Percentiles rank a stretch among this genome's conserved stretches.
Evolutionary conservation across 768 basidiomycete genomes (phyloP).

Genomic region (Lentinula edodes): DNA sequence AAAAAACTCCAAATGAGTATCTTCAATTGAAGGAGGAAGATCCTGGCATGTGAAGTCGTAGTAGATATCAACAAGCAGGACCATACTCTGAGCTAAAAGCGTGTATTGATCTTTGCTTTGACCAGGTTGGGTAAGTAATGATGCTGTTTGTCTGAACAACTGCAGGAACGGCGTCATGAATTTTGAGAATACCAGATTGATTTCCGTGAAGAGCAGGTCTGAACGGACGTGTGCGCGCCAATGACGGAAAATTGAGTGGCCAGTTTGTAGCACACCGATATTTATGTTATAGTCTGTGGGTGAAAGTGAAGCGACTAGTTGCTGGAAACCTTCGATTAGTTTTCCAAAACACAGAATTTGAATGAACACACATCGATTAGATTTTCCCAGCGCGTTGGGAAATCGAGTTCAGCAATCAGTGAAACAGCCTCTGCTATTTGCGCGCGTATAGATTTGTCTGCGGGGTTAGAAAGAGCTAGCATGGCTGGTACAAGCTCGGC

Average conservation of each 20-base stretch:
- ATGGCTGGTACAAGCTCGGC: constrained; percentile 84
- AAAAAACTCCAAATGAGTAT: constrained; percentile 80
- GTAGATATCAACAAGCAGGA: constrained; percentile 79
- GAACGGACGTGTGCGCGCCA: constrained; percentile 92
- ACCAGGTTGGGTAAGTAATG: constrained; percentile 38
- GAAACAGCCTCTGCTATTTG: constrained; percentile 94
- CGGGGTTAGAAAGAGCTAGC: constrained; percentile 72
- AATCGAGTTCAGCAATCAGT: constrained; percentile 87
- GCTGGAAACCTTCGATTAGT: constrained; percentile 38
- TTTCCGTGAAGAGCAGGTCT: constrained; percentile 81
- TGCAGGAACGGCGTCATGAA: constrained; percentile 83
- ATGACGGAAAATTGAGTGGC: constrained; percentile 91
- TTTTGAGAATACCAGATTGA: constrained; percentile 82
- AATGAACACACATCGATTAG: constrained; percentile 73
- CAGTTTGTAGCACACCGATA: constrained; percentile 86
- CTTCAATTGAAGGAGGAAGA: constrained; percentile 91
- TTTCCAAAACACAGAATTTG: neutral
- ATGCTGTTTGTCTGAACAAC: constrained; percentile 68
- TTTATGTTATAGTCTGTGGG: constrained; percentile 79
- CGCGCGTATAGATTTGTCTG: constrained; percentile 67
- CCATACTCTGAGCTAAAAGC: constrained; percentile 66
- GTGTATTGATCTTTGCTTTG: constrained; percentile 35
- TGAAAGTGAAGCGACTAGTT: constrained; percentile 84
- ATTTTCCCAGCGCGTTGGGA: constrained; percentile 83
- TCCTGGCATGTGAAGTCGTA: constrained; percentile 95